Evolutionary conservation across 768 basidiomycete species (phyloP), one percentile per base, ranked within the genome.

Genomic region (Tricholoma flavovirens): DNA sequence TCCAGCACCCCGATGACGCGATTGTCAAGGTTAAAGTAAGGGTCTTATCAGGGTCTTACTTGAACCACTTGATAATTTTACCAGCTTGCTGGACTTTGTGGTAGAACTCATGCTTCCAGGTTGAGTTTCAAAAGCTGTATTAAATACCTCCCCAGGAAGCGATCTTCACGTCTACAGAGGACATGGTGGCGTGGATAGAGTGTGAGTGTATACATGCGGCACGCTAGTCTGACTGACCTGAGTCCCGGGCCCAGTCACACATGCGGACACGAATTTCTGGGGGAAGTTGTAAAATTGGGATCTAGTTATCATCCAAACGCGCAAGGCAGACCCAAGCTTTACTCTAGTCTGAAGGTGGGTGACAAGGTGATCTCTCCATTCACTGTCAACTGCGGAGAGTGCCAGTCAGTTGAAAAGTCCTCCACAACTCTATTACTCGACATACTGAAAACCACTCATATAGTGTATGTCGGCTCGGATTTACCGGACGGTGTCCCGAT

Each of bases 331-430:
- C 87, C 89, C 1, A 64, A 67, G 22, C 71, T 89, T 15, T 90
- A 91, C 59, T 74, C 83, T 0, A 80, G 72, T 21, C 75, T 92
- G 53, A 81, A 77, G 54, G 68, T 88, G 5, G 89, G 88, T 5
- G 86, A 92, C 65, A 87, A 83, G 63, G 86, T 92, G 12, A 83
- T 92, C 21, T 83, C 88, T 1, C 87, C 90, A 2, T 92, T 91
- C 69, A 88, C 88, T 0, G 77, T 80, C n/a, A 88, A 82, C 49
- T 93, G 90, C 60, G 86, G 84, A n/a, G 88, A 91, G 65, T 93
- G 90, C 78, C 81, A 85, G 89, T 92, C 57, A 64, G 83, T 77
- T 9, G 40, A 42, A 26, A 45, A 17, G 3, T 40, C 21, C 32
- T 42, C 9, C 22, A 15, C 9, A 29, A 15, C 35, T 22, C 8